phyloP scores from a whole-genome alignment of 2,329 filamentous ascomycete species.

The Alternaria panax region DNA sequence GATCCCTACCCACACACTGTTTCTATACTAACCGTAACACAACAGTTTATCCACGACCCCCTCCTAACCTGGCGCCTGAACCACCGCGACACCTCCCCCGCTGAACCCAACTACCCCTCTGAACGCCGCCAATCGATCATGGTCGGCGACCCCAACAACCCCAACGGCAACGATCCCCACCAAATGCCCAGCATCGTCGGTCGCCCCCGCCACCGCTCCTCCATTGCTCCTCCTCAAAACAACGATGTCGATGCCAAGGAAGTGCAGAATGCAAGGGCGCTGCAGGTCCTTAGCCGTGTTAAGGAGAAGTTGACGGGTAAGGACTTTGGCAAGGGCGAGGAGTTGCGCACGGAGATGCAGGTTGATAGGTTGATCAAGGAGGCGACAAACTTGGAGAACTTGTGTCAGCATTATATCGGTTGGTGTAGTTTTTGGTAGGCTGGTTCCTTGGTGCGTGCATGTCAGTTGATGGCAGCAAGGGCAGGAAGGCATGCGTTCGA shows the following conservation, averaged over 20 bases:
- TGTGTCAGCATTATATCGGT: slow-evolving; percentile 98
- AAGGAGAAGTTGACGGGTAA: slow-evolving; percentile 94
- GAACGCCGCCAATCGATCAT: slow-evolving; percentile 69
- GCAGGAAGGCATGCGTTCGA: too few relatives aligned
- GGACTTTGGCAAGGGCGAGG: slow-evolving; percentile 82
- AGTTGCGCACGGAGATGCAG: slow-evolving; percentile 84
- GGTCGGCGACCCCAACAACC: slow-evolving; percentile 47
- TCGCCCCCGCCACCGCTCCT: slow-evolving; percentile 48
- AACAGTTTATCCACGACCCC: slow-evolving; percentile 97
- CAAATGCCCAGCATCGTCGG: slow-evolving; percentile 41
- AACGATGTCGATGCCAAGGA: slow-evolving; percentile 65
- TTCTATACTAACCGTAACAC: slow-evolving; percentile 11
- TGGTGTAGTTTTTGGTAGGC: slow-evolving; percentile 96
- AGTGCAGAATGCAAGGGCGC: slow-evolving; percentile 88
- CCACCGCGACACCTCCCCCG: slow-evolving; percentile 64
- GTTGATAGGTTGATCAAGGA: slow-evolving; percentile 95
- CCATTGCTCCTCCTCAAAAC: slow-evolving; percentile 37
- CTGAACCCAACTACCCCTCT: slow-evolving; percentile 65
- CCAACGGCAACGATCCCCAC: slow-evolving; percentile 21
- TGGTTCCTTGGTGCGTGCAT: background rate
- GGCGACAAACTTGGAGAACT: slow-evolving; percentile 94
- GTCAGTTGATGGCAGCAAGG: too few relatives aligned
- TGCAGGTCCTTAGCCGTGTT: slow-evolving; percentile 90
- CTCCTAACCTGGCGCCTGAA: slow-evolving; percentile 93
- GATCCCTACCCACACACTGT: too few relatives aligned